Evolutionary conservation across 2,329 filamentous ascomycete genomes (phyloP), one percentile per base, ranked within the genome.

Genomic region (Blumeriella jaapii): DNA sequence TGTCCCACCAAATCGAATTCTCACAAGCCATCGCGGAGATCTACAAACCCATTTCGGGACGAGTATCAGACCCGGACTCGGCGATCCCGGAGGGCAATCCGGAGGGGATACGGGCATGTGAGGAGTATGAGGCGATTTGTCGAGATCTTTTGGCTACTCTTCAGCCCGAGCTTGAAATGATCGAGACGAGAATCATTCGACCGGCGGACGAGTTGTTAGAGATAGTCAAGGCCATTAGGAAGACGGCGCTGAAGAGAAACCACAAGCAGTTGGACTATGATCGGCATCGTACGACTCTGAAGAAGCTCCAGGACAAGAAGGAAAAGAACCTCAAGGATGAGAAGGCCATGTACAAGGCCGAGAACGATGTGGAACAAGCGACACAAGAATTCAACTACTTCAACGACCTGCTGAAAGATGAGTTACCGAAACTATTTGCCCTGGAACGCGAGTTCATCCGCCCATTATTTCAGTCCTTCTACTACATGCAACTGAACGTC

Each of bases 401-500:
- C 69, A 98, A 98, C 63, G 85, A 95, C 54, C 67, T 98, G 33
- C 72, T 98, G 42, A 98, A 98, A 64, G 84, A 93, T 12, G 91
- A 98, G 62, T 67, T 98, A 44, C 91, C 91, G 17, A 85, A 86
- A 59, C 72, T 98, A 8, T 98, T 98, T 60, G 60, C 65, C 6
- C 74, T 98, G 12, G 91, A 98, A 60, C 74, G 79, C 45, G 82
- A 96, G 59, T 96, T 98, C 59, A 98, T 98, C 59, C 79, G 84
- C 49, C 91, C 91, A 2, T 74, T 98, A 6, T 98, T 98, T 69
- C 91, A 96, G 59, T 93, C 84, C 7, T 98, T 98, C 65, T 98
- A 98, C 64, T 98, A 96, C 67, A 98, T 98, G 91, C 91, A 98
- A 61, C 74, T 98, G 47, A 98, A 98, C 60, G 84, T 98, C 47